A percentile compares a stretch with the other conserved stretches of the same genome.
Conservation (phyloP, 225 moss, liverwort and hornwort species). For the Polytrichum commune region DNA sequence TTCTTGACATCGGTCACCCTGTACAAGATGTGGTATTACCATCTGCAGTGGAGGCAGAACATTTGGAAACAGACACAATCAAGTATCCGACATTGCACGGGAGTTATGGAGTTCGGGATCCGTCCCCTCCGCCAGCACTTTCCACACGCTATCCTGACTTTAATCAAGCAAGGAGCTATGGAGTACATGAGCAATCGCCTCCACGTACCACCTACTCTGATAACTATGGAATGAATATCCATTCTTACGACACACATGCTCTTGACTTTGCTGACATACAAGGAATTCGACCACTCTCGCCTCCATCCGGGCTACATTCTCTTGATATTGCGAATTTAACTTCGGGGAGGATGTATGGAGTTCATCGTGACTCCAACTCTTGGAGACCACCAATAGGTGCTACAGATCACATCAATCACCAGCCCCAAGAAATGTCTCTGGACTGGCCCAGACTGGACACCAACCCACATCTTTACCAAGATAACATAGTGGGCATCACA, state of each 20-base stretch:
- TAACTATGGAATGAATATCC: neutral
- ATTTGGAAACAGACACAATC: slow-evolving; percentile 11
- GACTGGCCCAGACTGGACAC: neutral
- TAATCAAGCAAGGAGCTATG: neutral
- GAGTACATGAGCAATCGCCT: slow-evolving; percentile 14
- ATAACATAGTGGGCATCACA: neutral
- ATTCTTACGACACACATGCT: no score
- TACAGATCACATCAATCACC: neutral
- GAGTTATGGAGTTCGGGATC: neutral
- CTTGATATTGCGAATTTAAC: neutral
- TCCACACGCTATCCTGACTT: slow-evolving; percentile 12
- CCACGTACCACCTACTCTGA: neutral
- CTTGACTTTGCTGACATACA: no score
- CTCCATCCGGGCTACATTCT: neutral
- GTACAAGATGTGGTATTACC: neutral
- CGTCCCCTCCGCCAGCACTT: slow-evolving; percentile 6
- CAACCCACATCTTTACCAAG: neutral
- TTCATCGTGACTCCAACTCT: neutral
- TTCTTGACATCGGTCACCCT: slow-evolving; percentile 8
- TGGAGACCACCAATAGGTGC: neutral
- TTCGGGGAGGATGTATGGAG: slow-evolving; percentile 1
- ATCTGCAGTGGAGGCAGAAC: neutral
- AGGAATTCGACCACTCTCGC: neutral
- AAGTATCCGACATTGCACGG: slow-evolving; percentile 18
- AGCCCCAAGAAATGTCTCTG: neutral